Percentiles rank a stretch among this genome's conserved stretches.
Evolutionary conservation across 805 yeast species (phyloP).

Genomic region (Priceomyces haplophilus): DNA sequence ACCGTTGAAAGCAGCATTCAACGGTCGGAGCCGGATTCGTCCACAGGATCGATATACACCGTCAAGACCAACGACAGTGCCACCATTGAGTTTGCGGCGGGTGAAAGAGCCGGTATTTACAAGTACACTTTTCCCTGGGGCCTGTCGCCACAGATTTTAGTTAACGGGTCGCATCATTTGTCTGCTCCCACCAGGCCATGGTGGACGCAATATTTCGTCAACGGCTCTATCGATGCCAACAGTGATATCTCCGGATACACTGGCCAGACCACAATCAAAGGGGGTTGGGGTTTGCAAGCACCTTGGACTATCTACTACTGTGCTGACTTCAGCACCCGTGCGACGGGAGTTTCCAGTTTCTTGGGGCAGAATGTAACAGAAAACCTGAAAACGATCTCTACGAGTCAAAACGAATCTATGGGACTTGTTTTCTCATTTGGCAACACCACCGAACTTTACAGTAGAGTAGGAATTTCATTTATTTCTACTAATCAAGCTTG

Average conservation of each 20-base stretch:
- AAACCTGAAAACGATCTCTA: neutral
- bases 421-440: constrained; percentile 25
- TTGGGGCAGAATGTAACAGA: constrained; percentile 1
- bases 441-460: constrained; percentile 5
- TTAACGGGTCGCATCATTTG: constrained; percentile 28
- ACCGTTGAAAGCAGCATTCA: constrained; percentile 10
- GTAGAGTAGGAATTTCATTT: constrained; percentile 29
- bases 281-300: constrained; percentile 31
- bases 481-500: constrained; percentile 27
- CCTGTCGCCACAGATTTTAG: constrained; percentile 16
- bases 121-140: constrained; percentile 18
- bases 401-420: constrained; percentile 14
- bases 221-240: constrained; percentile 19
- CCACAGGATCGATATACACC: constrained; percentile 24
- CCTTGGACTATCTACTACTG: constrained; percentile 28
- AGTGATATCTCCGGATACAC: constrained; percentile 15
- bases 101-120: constrained; percentile 23
- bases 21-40: constrained; percentile 17
- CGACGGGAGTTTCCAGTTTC: constrained; percentile 14
- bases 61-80: constrained; percentile 18
- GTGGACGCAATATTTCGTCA: constrained; percentile 31
- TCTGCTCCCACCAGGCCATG: constrained; percentile 24
- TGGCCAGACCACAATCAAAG: constrained; percentile 22
- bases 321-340: constrained; percentile 23
- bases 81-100: constrained; percentile 25